Evolutionary conservation across 805 yeast genomes (phyloP).

Genomic region (Ascoidea rubescens): DNA sequence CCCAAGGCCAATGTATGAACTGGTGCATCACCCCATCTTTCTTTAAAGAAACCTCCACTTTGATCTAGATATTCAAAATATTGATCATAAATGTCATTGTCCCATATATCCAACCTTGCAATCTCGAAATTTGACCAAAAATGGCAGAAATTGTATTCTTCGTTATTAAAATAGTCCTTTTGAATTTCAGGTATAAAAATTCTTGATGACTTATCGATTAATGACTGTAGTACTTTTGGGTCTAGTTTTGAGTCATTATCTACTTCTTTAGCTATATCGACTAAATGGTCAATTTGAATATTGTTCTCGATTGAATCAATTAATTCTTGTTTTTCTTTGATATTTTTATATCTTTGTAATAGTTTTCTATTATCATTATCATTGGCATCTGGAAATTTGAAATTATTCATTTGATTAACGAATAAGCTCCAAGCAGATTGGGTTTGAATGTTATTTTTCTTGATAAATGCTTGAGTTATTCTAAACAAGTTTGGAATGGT

Average conservation of each 20-base stretch:
- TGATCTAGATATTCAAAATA: slow-evolving; percentile 59
- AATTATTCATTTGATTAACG: slow-evolving; percentile 24
- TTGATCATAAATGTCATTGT: slow-evolving; percentile 44
- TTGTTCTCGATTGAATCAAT: slow-evolving; percentile 17
- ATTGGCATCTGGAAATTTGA: slow-evolving; percentile 11
- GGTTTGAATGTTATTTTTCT: slow-evolving; percentile 29
- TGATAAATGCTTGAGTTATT: slow-evolving; percentile 51
- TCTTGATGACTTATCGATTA: slow-evolving; percentile 25
- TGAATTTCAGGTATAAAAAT: slow-evolving; percentile 18
- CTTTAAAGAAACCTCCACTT: slow-evolving; percentile 74
- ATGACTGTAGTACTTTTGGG: slow-evolving; percentile 19
- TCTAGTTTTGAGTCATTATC: slow-evolving; percentile 15
- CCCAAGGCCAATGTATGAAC: slow-evolving; percentile 82
- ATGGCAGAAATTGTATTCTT: slow-evolving; percentile 68
- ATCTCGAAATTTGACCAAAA: slow-evolving; percentile 93
- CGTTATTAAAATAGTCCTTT: slow-evolving; percentile 49
- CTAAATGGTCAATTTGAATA: slow-evolving; percentile 18
- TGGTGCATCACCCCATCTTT: slow-evolving; percentile 98
- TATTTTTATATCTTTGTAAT: slow-evolving; percentile 9
- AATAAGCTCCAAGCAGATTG: slow-evolving; percentile 65
- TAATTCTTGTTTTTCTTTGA: slow-evolving; percentile 16
- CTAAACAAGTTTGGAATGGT: slow-evolving; percentile 77
- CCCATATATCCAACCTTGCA: slow-evolving; percentile 68
- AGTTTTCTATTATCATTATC: background rate
- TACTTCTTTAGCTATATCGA: slow-evolving; percentile 4